These are phyloP conservation scores for Wickerhamomyces chambardii DNA, from an alignment of 805 yeast species.

Conservation along the genomic window DNA sequence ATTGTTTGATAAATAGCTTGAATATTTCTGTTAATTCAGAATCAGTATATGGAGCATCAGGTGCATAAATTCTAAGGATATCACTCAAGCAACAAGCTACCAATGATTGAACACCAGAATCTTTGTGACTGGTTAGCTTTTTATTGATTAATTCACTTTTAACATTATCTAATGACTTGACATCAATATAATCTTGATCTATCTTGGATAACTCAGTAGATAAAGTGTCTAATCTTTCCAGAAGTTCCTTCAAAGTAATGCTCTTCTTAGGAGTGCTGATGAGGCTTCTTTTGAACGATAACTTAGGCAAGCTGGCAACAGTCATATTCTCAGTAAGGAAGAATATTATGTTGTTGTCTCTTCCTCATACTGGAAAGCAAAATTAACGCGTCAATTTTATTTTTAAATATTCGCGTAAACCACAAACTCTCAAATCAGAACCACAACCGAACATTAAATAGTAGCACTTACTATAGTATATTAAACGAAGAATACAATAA, in stretches of 20 bases:
- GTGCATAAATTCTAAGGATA: conserved; percentile 70
- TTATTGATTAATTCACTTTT: conserved; percentile 45
- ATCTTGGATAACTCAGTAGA: conserved; percentile 54
- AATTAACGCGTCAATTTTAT: too few species aligned
- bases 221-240: conserved; percentile 44
- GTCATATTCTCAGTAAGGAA: conserved; percentile 11
- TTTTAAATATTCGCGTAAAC: too few species aligned
- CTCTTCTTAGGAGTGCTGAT: conserved; percentile 48
- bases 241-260: conserved; percentile 53
- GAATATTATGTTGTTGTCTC: too few species aligned
- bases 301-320: conserved; percentile 9
- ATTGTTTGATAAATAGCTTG: conserved; percentile 54
- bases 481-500: too few species aligned
- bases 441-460: too few species aligned
- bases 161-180: conserved; percentile 32
- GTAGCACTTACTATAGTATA: too few species aligned
- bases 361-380: too few species aligned
- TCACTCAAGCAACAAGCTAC: conserved; percentile 72
- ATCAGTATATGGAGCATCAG: conserved; percentile 81
- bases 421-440: too few species aligned
- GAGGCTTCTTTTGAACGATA: conserved; percentile 35
- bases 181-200: conserved; percentile 51
- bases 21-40: conserved; percentile 55
- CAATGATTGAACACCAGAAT: conserved; percentile 60
- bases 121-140: conserved; percentile 52